A percentile compares a stretch with the other conserved stretches of the same genome.
Conservation (phyloP, 179 eudicot genomes). For the Vitellaria paradoxa region DNA sequence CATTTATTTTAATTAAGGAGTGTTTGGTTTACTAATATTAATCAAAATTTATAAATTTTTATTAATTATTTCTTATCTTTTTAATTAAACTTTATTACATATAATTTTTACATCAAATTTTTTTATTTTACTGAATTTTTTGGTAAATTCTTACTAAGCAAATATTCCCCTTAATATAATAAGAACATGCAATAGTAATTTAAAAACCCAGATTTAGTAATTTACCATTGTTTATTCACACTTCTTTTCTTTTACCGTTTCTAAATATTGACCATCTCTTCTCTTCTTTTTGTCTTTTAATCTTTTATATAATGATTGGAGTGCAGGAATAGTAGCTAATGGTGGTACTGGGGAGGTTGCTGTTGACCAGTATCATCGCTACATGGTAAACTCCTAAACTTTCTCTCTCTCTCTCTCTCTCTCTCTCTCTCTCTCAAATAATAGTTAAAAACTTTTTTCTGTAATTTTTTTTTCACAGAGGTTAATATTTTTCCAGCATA, state of each 20-base stretch:
- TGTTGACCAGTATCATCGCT: conserved; percentile 80
- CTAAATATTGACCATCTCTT: not conserved
- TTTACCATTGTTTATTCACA: no score
- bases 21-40: no score
- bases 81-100: not conserved
- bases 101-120: no score
- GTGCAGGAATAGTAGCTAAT: conserved; percentile 54
- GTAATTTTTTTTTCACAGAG: not conserved
- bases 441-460: no score
- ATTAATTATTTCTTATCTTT: not conserved
- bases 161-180: no score
- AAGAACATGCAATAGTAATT: no score
- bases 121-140: not conserved
- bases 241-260: no score
- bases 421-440: not conserved
- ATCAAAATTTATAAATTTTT: not conserved
- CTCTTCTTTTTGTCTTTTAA: no score
- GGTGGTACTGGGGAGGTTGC: conserved; percentile 70
- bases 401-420: not conserved
- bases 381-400: conserved; percentile 63
- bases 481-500: not conserved
- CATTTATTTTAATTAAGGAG: not conserved
- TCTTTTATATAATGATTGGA: no score
- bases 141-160: no score
- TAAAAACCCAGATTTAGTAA: no score